Evolutionary conservation across 108 stramenopile genomes (phyloP).

Genomic region (Nitzschia sp.): DNA sequence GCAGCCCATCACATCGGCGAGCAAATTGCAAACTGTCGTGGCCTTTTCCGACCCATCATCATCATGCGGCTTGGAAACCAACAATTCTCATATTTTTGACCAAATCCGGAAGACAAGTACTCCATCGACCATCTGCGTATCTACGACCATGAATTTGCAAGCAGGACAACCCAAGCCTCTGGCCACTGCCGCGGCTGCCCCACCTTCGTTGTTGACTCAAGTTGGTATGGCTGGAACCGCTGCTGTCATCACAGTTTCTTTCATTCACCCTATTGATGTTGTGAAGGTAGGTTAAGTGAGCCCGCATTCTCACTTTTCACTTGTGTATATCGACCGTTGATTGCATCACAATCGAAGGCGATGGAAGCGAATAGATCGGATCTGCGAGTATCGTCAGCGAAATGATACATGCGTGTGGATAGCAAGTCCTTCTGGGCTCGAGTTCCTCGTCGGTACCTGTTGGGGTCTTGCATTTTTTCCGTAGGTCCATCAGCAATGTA

Average conservation of each 20-base stretch:
- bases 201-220: slow-evolving; percentile 75
- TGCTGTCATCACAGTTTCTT: slow-evolving; percentile 83
- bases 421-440: too few relatives aligned
- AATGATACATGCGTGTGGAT: too few relatives aligned
- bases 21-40: too few relatives aligned
- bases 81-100: too few relatives aligned
- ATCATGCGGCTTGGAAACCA: too few relatives aligned
- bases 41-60: not conserved
- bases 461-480: too few relatives aligned
- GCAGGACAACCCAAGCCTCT: slow-evolving; percentile 18
- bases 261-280: slow-evolving; percentile 93
- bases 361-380: too few relatives aligned
- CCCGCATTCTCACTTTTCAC: not conserved
- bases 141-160: slow-evolving; percentile 28
- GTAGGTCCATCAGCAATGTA: too few relatives aligned
- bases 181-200: slow-evolving; percentile 55
- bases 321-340: not conserved
- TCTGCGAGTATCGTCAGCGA: too few relatives aligned
- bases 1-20: not conserved
- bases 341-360: not conserved
- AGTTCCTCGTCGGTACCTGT: too few relatives aligned
- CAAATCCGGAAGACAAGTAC: too few relatives aligned
- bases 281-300: slow-evolving; percentile 76
- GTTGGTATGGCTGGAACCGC: slow-evolving; percentile 86
- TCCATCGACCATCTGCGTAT: not conserved